Evolutionary conservation across 768 basidiomycete genomes (phyloP).

Genomic region (Macrolepiota dolichaula): DNA sequence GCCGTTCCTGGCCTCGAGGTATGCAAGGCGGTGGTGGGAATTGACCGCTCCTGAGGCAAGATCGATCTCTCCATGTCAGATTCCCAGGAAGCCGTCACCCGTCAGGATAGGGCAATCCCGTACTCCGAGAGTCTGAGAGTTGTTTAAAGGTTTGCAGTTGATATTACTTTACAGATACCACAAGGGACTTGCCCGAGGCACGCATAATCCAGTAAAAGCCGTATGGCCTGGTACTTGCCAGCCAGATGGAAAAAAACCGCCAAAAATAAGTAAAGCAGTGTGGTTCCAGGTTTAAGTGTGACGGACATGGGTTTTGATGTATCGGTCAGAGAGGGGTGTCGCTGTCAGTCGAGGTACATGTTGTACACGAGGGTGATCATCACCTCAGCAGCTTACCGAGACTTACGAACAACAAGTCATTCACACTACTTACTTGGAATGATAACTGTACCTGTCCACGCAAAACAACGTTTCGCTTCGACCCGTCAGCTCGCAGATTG

Average conservation of each 20-base stretch:
- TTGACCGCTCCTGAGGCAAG: conserved; percentile 20
- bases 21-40: conserved; percentile 18
- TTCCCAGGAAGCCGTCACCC: conserved; percentile 6
- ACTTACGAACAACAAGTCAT: too few species aligned
- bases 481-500: too few species aligned
- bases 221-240: too few species aligned
- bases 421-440: too few species aligned
- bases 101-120: background rate
- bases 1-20: conserved; percentile 28
- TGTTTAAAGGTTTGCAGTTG: background rate
- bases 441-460: too few species aligned
- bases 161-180: background rate
- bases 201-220: too few species aligned
- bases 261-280: background rate
- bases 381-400: too few species aligned
- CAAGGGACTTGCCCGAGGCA: background rate
- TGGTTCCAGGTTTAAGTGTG: background rate
- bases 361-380: too few species aligned
- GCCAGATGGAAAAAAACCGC: background rate
- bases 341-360: too few species aligned
- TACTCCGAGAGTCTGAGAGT: background rate
- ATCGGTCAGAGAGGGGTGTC: too few species aligned
- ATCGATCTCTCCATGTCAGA: background rate
- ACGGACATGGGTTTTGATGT: background rate
- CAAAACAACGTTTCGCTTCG: too few species aligned